Percentiles rank a stretch among this genome's conserved stretches.
These are phyloP conservation scores for Saksenaea oblongispora DNA, from an alignment of 371 early-diverging fungal genomes.

Conservation along the genomic window DNA sequence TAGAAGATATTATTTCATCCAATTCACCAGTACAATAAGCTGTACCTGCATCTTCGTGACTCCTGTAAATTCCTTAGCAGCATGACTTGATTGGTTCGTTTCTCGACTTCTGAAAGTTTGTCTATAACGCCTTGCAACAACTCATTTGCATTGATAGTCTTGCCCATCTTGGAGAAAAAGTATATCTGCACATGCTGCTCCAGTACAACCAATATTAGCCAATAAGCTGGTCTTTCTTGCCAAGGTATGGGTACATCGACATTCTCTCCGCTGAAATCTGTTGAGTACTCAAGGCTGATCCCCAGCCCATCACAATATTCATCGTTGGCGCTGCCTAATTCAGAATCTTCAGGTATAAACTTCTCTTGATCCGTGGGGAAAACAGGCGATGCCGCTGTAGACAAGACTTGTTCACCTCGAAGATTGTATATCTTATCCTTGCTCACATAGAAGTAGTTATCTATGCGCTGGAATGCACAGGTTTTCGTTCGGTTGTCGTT, in stretches of 20 bases:
- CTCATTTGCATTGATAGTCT: slow-evolving; percentile 37
- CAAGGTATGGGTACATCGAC: not conserved
- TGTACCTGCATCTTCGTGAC: slow-evolving; percentile 67
- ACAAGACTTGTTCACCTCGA: slow-evolving; percentile 24
- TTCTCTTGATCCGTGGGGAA: not conserved
- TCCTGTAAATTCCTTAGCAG: slow-evolving; percentile 67
- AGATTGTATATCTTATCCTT: slow-evolving; percentile 44
- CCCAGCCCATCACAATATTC: slow-evolving; percentile 44
- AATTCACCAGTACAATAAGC: not conserved
- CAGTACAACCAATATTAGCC: slow-evolving; percentile 65
- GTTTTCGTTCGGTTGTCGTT: slow-evolving; percentile 27
- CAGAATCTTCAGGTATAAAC: not conserved
- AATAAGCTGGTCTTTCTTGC: slow-evolving; percentile 50
- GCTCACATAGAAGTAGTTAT: slow-evolving; percentile 60
- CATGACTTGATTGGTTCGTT: slow-evolving; percentile 69
- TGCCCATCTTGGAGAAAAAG: slow-evolving; percentile 67
- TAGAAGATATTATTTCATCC: not conserved
- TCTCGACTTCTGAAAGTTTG: slow-evolving; percentile 53
- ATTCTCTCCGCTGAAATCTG: not conserved
- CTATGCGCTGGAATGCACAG: slow-evolving; percentile 47
- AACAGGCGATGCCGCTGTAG: slow-evolving; percentile 22
- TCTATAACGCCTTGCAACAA: slow-evolving; percentile 57
- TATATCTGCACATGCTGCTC: slow-evolving; percentile 60
- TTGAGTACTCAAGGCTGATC: slow-evolving; percentile 24
- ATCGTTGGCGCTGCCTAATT: slow-evolving; percentile 9